Evolutionary conservation across 495 filamentous ascomycete genomes (phyloP), one percentile per base, ranked within the genome.

Genomic region (Lentithecium fluviatile): DNA sequence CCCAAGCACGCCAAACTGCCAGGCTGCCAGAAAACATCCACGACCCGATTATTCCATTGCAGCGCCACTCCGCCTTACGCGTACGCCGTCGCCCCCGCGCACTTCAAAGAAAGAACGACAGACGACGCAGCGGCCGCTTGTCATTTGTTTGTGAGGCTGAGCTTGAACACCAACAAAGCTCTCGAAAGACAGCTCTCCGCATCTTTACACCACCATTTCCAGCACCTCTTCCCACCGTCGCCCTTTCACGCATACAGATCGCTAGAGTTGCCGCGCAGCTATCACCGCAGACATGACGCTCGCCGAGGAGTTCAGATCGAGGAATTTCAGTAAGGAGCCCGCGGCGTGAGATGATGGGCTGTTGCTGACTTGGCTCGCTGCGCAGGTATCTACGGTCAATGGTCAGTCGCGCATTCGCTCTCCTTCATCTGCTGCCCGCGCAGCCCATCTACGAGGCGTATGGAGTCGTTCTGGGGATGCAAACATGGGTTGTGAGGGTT

Each of bases 341-440:
- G 20, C 50, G 47, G 26, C 25, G 56, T 47, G 23, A 10, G 59
- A 45, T 43, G 43, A 34, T 52, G 57, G 53, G 45, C 58, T 69
- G 52, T 24, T 68, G 61, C 68, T 70, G 52, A 75, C 68, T 51
- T 40, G 21, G n/a, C 32, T 46, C 13, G 12, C 47, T 60, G 48
- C n/a, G 45, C 72, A 98, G 94, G 95, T 82, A 98, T 98, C 78
- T 98, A 98, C 72, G 94, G 89, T 73, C 94, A 98, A 95, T 98
- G 94, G 94, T 98, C 75, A 83, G 88, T 82, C 24, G 34, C 51
- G 34, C 36, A 37, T 19, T 47, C 26, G 32, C 40, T 46, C 26
- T 17, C 7, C 25, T 42, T 51, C 46, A 11, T 32, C 26, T 12
- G 17, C 20, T 4, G 23, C 6, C 15, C 29, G 26, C 13, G 34